These are phyloP conservation scores for Gaeumannomyces sp. DNA, from an alignment of 2,329 filamentous ascomycete species.

Conservation along the genomic window DNA sequence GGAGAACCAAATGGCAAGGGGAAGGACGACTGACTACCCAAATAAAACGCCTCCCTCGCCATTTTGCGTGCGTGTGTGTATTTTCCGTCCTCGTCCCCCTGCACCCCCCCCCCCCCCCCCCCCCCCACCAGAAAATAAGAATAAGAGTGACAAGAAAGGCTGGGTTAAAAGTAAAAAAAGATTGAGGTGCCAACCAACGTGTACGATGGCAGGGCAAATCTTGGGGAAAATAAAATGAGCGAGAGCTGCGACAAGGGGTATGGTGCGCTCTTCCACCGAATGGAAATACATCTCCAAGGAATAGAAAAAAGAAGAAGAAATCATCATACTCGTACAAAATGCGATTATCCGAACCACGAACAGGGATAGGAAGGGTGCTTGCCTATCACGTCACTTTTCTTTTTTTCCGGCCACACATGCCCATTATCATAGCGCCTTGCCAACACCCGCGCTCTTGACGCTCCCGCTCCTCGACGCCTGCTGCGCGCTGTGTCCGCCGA, in stretches of 20 bases:
- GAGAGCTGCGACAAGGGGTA: slow-evolving; percentile 2
- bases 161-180: neutral
- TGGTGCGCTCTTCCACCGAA: slow-evolving; percentile 1
- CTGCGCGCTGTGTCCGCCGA: slow-evolving; percentile 12
- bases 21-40: neutral
- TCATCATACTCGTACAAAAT: neutral
- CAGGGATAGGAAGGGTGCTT: neutral
- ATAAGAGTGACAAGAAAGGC: neutral
- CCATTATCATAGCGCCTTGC: slow-evolving; percentile 16
- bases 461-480: slow-evolving; percentile 11
- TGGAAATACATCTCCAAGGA: neutral
- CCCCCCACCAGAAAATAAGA: neutral
- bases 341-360: neutral
- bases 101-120: neutral
- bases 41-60: neutral
- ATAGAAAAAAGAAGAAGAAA: neutral
- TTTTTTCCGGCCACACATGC: neutral
- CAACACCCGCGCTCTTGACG: slow-evolving; percentile 14
- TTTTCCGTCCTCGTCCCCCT: neutral
- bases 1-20: neutral
- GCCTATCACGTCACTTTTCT: neutral
- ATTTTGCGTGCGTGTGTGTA: neutral
- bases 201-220: neutral
- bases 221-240: neutral
- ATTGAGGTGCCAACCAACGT: neutral